Percentiles rank a stretch among this genome's conserved stretches.
Evolutionary conservation across 2,329 filamentous ascomycete species (phyloP).

Genomic region (Claviceps sp.): DNA sequence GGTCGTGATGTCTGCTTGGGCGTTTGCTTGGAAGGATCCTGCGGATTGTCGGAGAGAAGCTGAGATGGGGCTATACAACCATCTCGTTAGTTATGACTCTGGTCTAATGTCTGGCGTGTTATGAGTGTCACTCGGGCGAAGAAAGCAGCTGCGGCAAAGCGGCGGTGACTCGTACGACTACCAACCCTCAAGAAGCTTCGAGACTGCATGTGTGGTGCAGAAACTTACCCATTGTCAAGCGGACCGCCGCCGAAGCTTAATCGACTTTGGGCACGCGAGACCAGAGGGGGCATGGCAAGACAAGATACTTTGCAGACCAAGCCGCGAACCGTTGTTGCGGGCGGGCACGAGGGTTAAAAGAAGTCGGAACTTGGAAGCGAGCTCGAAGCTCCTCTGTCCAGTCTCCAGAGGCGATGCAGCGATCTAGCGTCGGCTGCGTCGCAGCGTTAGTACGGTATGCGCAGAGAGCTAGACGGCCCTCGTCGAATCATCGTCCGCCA

Average conservation of each 20-base stretch:
- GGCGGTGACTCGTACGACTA: background rate
- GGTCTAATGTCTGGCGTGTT: background rate
- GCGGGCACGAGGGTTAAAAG: background rate
- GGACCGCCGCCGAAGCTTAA: conserved; percentile 11
- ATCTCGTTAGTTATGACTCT: conserved; percentile 3
- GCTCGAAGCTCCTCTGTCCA: background rate
- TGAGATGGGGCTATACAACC: conserved; percentile 39
- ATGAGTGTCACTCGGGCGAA: background rate
- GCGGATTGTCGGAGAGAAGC: conserved; percentile 41
- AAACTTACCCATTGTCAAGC: conserved; percentile 15
- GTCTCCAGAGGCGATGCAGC: background rate
- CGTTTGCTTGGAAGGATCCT: conserved; percentile 39
- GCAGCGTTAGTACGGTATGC: no score
- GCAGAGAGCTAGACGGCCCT: no score
- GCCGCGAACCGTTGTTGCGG: background rate
- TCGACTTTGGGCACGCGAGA: conserved; percentile 10
- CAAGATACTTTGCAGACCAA: background rate
- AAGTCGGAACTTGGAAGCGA: background rate
- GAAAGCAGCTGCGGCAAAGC: background rate
- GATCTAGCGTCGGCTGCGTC: no score
- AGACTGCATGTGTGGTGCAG: background rate
- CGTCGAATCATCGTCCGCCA: no score
- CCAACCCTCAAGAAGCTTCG: background rate
- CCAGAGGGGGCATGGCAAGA: conserved; percentile 5
- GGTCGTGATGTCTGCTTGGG: conserved; percentile 38